Base-by-base conservation (phyloP, 805 yeast genomes). In the Suhomyces emberorum region DNA sequence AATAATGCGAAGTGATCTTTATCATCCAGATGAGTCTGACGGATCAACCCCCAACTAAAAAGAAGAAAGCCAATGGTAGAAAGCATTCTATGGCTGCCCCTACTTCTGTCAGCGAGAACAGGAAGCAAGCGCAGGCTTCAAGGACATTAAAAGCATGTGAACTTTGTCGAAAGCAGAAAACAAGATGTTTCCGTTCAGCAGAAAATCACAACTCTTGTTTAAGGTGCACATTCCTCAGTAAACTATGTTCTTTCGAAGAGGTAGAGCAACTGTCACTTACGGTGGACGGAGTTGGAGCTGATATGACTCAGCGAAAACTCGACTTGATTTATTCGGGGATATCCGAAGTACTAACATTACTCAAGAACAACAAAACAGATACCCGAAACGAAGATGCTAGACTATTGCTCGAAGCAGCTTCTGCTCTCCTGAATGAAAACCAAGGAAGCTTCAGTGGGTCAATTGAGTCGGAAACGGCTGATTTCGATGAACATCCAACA, bases 161-260 rank as follows among this genome's bases (percentile, higher is more conserved):
- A 5, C 50, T 64, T 6, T 78, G 84, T 49, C 63, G 83, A 29
- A 68, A 64, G 33, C 77, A 73, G 42, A 78, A 78, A 59, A 74
- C 87, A 1, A 59, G 83, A 39, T 82, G 88, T 46, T 72, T 79
- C 49, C 72, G 80, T 34, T 67, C 77, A 9, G 65, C 74, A 1
- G 66, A 59, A 17, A 63, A 69, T 12, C 47, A 59, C 4, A 54
- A 61, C 7, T 64, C 76, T 2, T 81, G 88, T 58, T 56, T 80
- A 15, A 58, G 87, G 15, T 82, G 88, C 49, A 57, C 65, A 1
- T 76, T 80, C 4, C 56, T 79, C 25, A 72, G 69, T 4, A 57
- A 66, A 20, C 58, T 53, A 15, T 82, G 88, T 47, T 74, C 81
- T 6, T 74, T 79, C 46, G 28, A 29, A 46, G 15, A 15, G 11